A percentile compares a stretch with the other conserved stretches of the same genome.
These are phyloP conservation scores for Syzygium jambos DNA, from an alignment of 345 rosid genomes.

Conservation along the genomic window DNA sequence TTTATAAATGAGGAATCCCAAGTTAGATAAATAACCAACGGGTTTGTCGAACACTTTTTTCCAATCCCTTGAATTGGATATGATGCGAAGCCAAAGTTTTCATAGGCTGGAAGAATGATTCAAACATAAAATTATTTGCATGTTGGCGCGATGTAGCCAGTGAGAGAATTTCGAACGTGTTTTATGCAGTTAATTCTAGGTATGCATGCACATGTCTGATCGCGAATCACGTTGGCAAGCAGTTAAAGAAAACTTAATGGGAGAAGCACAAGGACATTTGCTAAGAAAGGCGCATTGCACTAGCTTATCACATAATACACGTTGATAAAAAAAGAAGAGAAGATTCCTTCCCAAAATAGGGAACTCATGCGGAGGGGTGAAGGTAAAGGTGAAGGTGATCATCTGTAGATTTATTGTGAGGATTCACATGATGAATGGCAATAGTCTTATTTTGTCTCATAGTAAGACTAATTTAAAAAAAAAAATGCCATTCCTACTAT, in stretches of 20 bases:
- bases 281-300: neutral
- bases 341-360: too few relatives aligned
- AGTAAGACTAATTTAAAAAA: neutral
- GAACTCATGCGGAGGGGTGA: too few relatives aligned
- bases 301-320: neutral
- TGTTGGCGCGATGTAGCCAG: neutral
- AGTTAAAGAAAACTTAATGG: neutral
- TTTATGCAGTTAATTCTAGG: neutral
- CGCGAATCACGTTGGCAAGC: neutral
- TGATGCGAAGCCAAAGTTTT: neutral
- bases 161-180: neutral
- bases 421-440: neutral
- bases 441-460: neutral
- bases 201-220: neutral
- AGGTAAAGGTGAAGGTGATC: neutral
- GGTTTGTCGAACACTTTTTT: neutral
- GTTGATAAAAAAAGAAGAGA: neutral
- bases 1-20: too few relatives aligned
- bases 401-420: neutral
- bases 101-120: neutral
- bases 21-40: neutral
- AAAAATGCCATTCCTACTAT: neutral
- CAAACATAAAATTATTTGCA: neutral
- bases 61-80: neutral
- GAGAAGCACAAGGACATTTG: neutral